Conservation (phyloP, 1,139 yeast species). For the Yamadazyma epiphylla region DNA sequence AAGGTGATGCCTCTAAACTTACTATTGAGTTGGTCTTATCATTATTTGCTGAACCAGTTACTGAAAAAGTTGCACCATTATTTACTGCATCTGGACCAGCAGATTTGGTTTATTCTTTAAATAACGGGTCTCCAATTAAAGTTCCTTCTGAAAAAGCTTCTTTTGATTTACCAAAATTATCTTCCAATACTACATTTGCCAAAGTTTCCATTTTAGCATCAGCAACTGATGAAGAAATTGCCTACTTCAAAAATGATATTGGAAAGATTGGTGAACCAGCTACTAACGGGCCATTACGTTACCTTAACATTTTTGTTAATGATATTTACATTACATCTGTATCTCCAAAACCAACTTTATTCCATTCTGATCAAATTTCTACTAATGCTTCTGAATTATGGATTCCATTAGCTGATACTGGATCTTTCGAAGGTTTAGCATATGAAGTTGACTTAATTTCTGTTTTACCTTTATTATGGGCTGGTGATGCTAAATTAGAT, state of each 20-base stretch:
- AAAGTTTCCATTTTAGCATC: conserved; percentile 22
- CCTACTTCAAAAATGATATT: conserved; percentile 16
- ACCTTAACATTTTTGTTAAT: conserved; percentile 20
- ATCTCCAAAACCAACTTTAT: conserved; percentile 24
- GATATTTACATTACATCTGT: conserved; percentile 18
- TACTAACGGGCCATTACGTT: conserved; percentile 19
- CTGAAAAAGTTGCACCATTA: conserved; percentile 7
- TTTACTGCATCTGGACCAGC: conserved; percentile 14
- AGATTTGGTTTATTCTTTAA: conserved; percentile 10
- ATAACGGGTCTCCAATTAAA: conserved; percentile 10
- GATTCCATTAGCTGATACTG: conserved; percentile 23
- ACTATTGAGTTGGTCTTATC: conserved; percentile 15
- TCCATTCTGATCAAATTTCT: conserved; percentile 18
- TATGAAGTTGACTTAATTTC: conserved; percentile 24
- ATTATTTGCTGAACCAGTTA: conserved; percentile 7
- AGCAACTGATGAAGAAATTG: conserved; percentile 20
- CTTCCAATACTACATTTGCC: conserved; percentile 20
- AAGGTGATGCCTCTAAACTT: conserved; percentile 13
- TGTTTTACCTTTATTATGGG: conserved; percentile 29
- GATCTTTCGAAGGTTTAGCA: conserved; percentile 21
- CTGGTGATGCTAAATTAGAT: conserved; percentile 15
- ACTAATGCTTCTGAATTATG: conserved; percentile 14
- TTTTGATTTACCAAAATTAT: conserved; percentile 11
- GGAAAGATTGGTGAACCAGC: conserved; percentile 10
- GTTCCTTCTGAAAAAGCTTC: conserved; percentile 12